Evolutionary conservation across 345 rosid genomes (phyloP), one percentile per base, ranked within the genome.

Genomic region (Eucalyptus globulus): DNA sequence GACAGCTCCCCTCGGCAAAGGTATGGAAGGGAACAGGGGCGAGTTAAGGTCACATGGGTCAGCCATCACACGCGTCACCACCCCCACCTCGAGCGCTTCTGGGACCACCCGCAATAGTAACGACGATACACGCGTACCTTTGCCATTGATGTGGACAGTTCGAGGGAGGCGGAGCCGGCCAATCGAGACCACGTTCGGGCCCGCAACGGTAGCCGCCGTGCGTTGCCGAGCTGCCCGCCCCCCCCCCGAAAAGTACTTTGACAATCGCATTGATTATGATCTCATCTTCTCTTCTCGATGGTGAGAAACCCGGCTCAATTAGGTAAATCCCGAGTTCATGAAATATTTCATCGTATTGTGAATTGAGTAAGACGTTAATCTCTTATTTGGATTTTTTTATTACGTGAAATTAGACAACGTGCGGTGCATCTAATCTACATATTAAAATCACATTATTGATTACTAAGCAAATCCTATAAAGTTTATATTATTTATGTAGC

Each of bases 181-280:
- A 80, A 56, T 85, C 53, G 37, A 87, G 54, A 76, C 83, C 45
- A 21, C 9, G 27, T 37, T 72, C 83, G 45, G 45, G 45, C 8
- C 14, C 83, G 45, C 22, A 19, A 76, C 83, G 5, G 45, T 37
- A 37, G 83, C 47, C 45, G 83, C 83, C 45, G 15, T 37, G 27
- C 15, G 27, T 21, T 6, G 11, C 83, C 83, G 4, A 72, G 11
- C 4, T 19, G 11, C 43, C 26, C 44, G 6, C 24, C 81, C 81
- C 1, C 19, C 2, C 1, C 0, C 44, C 6, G 6, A 34, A 4
- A 69, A 11, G 26, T 9, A 6, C 26, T 17, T 6, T 5, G 16
- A 3, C 45, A 5, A 19, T 37, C 45, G 27, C 22, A 37, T 72
- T 37, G 3, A 9, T 19, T 72, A 53, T 53, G 58, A 21, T 53